A percentile compares a stretch with the other conserved stretches of the same genome.
phyloP scores from a whole-genome alignment of 2,329 filamentous ascomycete genomes.

The Penicillium sp. region DNA sequence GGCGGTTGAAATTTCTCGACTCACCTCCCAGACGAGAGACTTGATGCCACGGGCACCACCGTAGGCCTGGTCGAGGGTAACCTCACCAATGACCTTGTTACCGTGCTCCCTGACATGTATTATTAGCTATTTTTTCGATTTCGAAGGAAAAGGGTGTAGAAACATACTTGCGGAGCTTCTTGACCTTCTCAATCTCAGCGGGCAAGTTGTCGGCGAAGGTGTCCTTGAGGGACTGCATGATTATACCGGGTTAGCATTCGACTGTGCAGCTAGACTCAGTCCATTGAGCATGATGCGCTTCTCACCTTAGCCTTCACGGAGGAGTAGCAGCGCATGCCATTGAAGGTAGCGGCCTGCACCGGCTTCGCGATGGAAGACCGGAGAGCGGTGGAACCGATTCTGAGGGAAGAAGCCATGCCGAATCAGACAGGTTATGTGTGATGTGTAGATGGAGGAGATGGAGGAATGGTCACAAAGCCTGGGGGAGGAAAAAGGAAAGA shows the following conservation, averaged over 20 bases:
- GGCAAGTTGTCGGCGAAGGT: constrained; percentile 95
- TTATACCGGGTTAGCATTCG: constrained; percentile 27
- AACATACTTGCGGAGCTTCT: constrained; percentile 90
- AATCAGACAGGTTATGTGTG: constrained; percentile 30
- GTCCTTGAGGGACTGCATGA: constrained; percentile 83
- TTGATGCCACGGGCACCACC: constrained; percentile 99
- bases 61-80: constrained; percentile 98
- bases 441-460: constrained; percentile 25
- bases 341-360: constrained; percentile 69
- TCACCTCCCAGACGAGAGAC: constrained; percentile 90
- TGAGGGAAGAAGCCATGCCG: constrained; percentile 79
- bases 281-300: neutral
- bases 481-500: constrained; percentile 37
- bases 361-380: constrained; percentile 69
- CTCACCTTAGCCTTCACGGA: constrained; percentile 77
- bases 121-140: constrained; percentile 17
- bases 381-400: constrained; percentile 76
- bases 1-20: constrained; percentile 5
- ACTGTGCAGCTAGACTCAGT: constrained; percentile 9
- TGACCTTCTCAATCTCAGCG: constrained; percentile 98
- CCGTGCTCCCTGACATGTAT: constrained; percentile 71
- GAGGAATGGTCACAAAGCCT: constrained; percentile 32
- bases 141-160: constrained; percentile 1
- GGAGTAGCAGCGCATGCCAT: constrained; percentile 84
- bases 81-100: constrained; percentile 92